Evolutionary conservation across 2,329 filamentous ascomycete species (phyloP).

Genomic region (Colletotrichum spinosum): DNA sequence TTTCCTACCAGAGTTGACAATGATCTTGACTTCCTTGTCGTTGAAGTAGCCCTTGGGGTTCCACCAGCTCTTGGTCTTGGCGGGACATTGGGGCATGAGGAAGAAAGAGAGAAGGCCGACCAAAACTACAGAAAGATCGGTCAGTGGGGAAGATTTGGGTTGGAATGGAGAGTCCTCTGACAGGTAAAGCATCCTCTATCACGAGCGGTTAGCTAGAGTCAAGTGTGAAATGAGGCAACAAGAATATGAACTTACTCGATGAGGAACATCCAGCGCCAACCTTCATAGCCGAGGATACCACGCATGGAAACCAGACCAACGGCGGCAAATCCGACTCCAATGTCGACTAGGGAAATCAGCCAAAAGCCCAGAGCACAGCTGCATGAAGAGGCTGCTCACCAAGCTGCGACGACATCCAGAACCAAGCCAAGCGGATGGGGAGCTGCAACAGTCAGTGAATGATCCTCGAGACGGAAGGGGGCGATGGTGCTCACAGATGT

Average conservation of each 20-base stretch:
- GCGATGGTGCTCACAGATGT: slow-evolving; percentile 48
- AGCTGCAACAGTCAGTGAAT: slow-evolving; percentile 54
- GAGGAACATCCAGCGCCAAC: slow-evolving; percentile 69
- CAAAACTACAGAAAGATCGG: slow-evolving; percentile 53
- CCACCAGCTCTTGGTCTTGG: slow-evolving; percentile 57
- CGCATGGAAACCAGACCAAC: slow-evolving; percentile 67
- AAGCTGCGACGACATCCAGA: slow-evolving; percentile 65
- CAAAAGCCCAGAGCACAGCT: not conserved
- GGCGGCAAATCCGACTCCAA: slow-evolving; percentile 66
- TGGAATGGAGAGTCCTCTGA: slow-evolving; percentile 35
- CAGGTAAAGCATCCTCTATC: slow-evolving; percentile 47
- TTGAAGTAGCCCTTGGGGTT: slow-evolving; percentile 67
- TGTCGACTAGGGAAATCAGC: slow-evolving; percentile 44
- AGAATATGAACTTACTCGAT: slow-evolving; percentile 45
- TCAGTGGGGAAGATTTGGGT: not conserved
- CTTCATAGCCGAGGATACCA: slow-evolving; percentile 62
- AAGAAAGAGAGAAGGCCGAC: slow-evolving; percentile 57
- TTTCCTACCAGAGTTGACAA: slow-evolving; percentile 62
- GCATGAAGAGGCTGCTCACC: slow-evolving; percentile 32
- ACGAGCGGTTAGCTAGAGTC: slow-evolving; percentile 30
- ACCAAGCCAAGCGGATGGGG: slow-evolving; percentile 73
- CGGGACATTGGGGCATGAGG: slow-evolving; percentile 46
- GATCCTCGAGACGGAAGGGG: accelerated
- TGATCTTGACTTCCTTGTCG: slow-evolving; percentile 67
- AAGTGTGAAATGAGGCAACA: accelerated